Evolutionary conservation across 2,329 filamentous ascomycete species (phyloP).

Genomic region (Hirsutella minnesotensis): DNA sequence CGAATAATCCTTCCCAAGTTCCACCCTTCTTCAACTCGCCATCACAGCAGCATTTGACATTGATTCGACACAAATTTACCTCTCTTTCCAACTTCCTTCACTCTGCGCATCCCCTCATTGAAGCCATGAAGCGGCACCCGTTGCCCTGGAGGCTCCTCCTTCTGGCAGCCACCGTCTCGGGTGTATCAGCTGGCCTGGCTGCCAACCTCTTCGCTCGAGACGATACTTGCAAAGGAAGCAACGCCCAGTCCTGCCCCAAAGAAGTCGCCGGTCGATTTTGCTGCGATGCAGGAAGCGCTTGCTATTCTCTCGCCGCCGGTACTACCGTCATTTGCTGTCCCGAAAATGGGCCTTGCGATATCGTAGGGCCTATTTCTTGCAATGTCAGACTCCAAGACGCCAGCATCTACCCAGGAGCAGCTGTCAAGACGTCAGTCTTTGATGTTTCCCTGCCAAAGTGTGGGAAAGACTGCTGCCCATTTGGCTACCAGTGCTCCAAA

Average conservation of each 20-base stretch:
- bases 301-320: conserved; percentile 48
- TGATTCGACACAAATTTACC: neutral
- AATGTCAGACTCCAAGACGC: conserved; percentile 50
- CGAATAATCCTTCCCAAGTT: too few species aligned
- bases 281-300: conserved; percentile 43
- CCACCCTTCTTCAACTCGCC: too few species aligned
- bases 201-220: conserved; percentile 10
- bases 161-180: conserved; percentile 1
- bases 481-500: conserved; percentile 53
- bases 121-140: neutral
- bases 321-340: conserved; percentile 66
- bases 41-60: too few species aligned
- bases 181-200: conserved; percentile 2
- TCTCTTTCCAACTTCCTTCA: neutral
- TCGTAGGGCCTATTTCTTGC: conserved; percentile 53
- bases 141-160: conserved; percentile 6
- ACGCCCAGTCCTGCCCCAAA: conserved; percentile 39
- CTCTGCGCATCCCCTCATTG: neutral
- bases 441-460: conserved; percentile 44
- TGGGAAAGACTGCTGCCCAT: conserved; percentile 55
- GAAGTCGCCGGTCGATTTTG: conserved; percentile 55
- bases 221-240: conserved; percentile 17
- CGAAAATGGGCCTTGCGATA: conserved; percentile 39
- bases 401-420: conserved; percentile 39
- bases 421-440: conserved; percentile 56